Percentiles rank a stretch among this genome's conserved stretches.
These are phyloP conservation scores for Taiwanofungus camphoratus DNA, from an alignment of 1,284 basidiomycete genomes.

Conservation along the genomic window DNA sequence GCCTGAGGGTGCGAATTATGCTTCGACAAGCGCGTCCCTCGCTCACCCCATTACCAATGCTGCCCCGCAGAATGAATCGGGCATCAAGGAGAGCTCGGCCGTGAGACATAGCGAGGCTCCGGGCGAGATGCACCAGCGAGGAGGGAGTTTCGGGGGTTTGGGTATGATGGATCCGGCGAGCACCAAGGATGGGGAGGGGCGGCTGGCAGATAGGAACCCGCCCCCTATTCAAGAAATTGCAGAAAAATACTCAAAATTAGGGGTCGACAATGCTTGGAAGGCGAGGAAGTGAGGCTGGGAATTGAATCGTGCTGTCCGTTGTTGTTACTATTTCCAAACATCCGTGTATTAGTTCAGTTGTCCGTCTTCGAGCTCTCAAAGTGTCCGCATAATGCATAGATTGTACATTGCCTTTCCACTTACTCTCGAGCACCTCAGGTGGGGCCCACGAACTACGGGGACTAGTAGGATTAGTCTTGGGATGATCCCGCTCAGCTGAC, in stretches of 20 bases:
- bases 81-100: slow-evolving; percentile 41
- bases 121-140: slow-evolving; percentile 37
- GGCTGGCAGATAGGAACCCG: slow-evolving; percentile 41
- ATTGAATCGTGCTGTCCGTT: background rate
- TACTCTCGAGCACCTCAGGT: too few species aligned
- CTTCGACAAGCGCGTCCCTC: slow-evolving; percentile 37
- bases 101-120: slow-evolving; percentile 37
- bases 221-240: slow-evolving; percentile 35
- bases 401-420: too few species aligned
- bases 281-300: slow-evolving; percentile 28
- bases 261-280: slow-evolving; percentile 42
- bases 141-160: slow-evolving; percentile 39
- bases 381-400: background rate
- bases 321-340: background rate
- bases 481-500: too few species aligned
- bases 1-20: slow-evolving; percentile 28
- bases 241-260: slow-evolving; percentile 41
- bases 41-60: slow-evolving; percentile 42
- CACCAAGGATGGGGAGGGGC: slow-evolving; percentile 25
- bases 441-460: too few species aligned
- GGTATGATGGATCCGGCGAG: slow-evolving; percentile 35
- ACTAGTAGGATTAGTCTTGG: too few species aligned
- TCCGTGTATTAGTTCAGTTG: background rate
- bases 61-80: slow-evolving; percentile 36
- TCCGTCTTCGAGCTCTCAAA: background rate